Percentiles rank a stretch among this genome's conserved stretches.
These are phyloP conservation scores for Phytophthora sansomeana DNA, from an alignment of 352 stramenopile genomes.

Conservation along the genomic window DNA sequence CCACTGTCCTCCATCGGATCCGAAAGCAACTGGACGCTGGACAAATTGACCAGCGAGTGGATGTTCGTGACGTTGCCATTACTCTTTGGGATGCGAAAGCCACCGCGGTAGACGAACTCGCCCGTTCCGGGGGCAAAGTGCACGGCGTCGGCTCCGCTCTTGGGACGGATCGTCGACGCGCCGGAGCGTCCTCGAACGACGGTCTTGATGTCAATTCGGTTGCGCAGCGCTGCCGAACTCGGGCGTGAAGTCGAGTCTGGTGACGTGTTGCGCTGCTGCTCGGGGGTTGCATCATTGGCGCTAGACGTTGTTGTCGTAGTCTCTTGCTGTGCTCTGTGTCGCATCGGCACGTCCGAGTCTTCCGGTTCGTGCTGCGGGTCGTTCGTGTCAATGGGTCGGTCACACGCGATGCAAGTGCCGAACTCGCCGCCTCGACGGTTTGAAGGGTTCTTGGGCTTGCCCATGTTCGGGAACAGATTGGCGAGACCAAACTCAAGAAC, in stretches of 20 bases:
- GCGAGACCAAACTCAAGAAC: constrained; percentile 67
- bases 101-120: constrained; percentile 68
- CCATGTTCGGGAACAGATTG: constrained; percentile 67
- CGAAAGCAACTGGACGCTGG: not conserved
- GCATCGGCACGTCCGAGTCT: constrained; percentile 13
- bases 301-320: no score
- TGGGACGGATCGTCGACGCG: constrained; percentile 35
- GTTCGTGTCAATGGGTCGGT: constrained; percentile 60
- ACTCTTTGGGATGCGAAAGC: constrained; percentile 62
- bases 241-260: constrained; percentile 4
- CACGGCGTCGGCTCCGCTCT: constrained; percentile 37
- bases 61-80: constrained; percentile 18
- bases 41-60: constrained; percentile 24
- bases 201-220: constrained; percentile 64
- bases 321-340: constrained; percentile 25
- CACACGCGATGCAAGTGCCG: constrained; percentile 71
- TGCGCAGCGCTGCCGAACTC: constrained; percentile 29
- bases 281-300: constrained; percentile 30
- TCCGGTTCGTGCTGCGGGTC: constrained; percentile 19
- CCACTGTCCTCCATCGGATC: constrained; percentile 4
- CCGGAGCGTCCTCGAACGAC: constrained; percentile 53
- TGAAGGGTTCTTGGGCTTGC: constrained; percentile 41
- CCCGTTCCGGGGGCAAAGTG: constrained; percentile 53
- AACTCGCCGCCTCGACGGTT: constrained; percentile 37
- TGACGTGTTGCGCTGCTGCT: constrained; percentile 46